Base-by-base conservation (phyloP, 2,329 filamentous ascomycete species). In the Gyromitra esculenta region DNA sequence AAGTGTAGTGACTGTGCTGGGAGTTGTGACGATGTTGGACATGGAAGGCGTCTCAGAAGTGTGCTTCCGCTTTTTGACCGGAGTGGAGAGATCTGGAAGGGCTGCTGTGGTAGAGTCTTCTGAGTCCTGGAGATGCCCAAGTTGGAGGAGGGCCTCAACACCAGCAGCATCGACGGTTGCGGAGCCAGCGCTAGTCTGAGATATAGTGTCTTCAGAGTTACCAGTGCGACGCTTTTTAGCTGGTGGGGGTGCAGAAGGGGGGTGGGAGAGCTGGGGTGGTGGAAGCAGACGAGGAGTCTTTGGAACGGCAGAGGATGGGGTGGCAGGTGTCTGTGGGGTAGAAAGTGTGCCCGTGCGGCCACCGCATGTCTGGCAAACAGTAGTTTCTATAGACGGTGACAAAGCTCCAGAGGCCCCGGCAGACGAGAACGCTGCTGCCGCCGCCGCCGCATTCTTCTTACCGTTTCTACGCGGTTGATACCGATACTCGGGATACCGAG, bases 401-500 rank as follows among this genome's bases (percentile, higher is more conserved):
- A 79, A 45, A 31, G 75, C 77, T n/a, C 75, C 75, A 59, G 69
- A 50, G 48, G 64, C 43, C 8, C 75, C 75, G 35, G 74, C 74
- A 66, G 74, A 69, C 18, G 64, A 75, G 37, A 72, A 65, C 5
- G 76, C 65, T 80, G 70, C 79, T 48, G 83, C 82, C 13, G 80
- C 81, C 13, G 80, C 77, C 6, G 81, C 57, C 54, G 80, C 83
- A 54, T 84, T 84, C 74, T 82, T 82, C 73, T 82, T 85, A 11
- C 84, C 84, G 79, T 88, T 89, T 45, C 92, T 89, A 21, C 92
- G 91, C 45, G 96, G 96, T 83, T 97, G 93, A 82, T 98, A 99
- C 78, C 94, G 90, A 84, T 99, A 99, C 79, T 93, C 91, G 1
- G 96, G 96, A 83, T 97, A 97, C 84, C 94, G 92, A 79, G 91